Evolutionary conservation across 495 filamentous ascomycete genomes (phyloP), one percentile per base, ranked within the genome.

Genomic region (Sordaria brevicollis): DNA sequence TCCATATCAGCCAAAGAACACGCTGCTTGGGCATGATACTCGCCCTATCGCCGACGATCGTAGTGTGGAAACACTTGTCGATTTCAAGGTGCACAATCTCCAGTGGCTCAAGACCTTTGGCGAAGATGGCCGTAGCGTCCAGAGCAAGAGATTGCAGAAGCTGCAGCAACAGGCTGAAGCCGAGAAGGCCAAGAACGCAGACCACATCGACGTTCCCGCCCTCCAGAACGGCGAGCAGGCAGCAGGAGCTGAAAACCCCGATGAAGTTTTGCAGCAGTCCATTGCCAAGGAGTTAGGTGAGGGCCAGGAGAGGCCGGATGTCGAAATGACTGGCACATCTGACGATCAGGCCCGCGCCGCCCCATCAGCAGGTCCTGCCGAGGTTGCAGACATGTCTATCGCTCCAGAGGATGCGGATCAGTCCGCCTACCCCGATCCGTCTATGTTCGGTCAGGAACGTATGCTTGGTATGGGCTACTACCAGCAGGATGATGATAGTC

Each of bases 21-120:
- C 92, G 2, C 81, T 94, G 3, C 86, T 97, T 13, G 95, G 94
- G 0, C 92, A 96, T 76, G 93, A 97, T 68, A 98, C 95, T 1
- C 89, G 86, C 57, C 90, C 90, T 38, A 87, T 97, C 35, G 93
- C 94, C 17, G 95, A 99, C 78, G 89, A 89, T 65, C 88, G 95
- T 65, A 96, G 93, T 76, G 87, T 94, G 13, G 93, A 98, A 75
- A 88, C 88, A 41, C 82, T 97, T 15, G 92, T 97, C 10, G 91
- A 96, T 73, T 95, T 96, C 79, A 86, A 89, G 13, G 83, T 89
- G 31, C 92, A 93, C 17, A 98, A 98, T 78, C 79, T 93, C 8
- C 85, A 83, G 34, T 96, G 92, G 91, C 76, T 97, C 67, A 86
- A 84, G 69, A 81, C 75, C 9, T 72, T 77, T 25, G 84, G 82